Evolutionary conservation across 345 rosid species (phyloP), one percentile per base, ranked within the genome.

Genomic region (Hibiscus mutabilis): DNA sequence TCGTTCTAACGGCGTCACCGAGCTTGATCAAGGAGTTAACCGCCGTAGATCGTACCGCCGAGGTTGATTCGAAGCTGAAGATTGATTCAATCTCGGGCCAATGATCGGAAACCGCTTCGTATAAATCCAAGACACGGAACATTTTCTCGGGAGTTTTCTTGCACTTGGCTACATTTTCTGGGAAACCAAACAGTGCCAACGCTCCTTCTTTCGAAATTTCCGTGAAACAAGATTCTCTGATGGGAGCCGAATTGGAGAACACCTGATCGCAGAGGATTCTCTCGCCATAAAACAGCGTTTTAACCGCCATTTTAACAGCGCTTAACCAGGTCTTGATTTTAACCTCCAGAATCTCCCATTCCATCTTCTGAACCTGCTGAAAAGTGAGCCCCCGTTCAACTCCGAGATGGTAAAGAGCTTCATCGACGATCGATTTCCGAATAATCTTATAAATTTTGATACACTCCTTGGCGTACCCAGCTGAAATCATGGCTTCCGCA

Each of bases 381-480:
- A 60, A 33, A 5, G 57, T 78, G 65, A 89, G 16, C 11, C n/a
- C 18, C 21, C 77, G 78, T 75, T 93, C 91, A 19, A 89, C 82
- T n/a, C 91, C 89, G 8, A 88, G 76, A 35, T 76, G 70, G 66
- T 86, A 82, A 42, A 93, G 42, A 2, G 85, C 80, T 42, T 91
- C 96, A 24, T 78, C 88, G 31, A 91, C 79, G 2, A 80, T 77
- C 53, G 95, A 89, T 72, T 80, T 88, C 4, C 97, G 74, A 2
- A 81, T 62, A 27, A 83, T 71, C 66, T 82, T 87, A 65, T 91
- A 93, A 35, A 89, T 78, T 68, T 78, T 84, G 15, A 82, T 80
- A 57, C 98, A 93, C 68, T 93, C 96, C 51, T 84, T 89, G 2
- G 80, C 83, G 66, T 89, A 89, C 0, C 98, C 98, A 2, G 82